phyloP scores from a whole-genome alignment of 2,329 filamentous ascomycete species.

The Bipolaris zeicola region DNA sequence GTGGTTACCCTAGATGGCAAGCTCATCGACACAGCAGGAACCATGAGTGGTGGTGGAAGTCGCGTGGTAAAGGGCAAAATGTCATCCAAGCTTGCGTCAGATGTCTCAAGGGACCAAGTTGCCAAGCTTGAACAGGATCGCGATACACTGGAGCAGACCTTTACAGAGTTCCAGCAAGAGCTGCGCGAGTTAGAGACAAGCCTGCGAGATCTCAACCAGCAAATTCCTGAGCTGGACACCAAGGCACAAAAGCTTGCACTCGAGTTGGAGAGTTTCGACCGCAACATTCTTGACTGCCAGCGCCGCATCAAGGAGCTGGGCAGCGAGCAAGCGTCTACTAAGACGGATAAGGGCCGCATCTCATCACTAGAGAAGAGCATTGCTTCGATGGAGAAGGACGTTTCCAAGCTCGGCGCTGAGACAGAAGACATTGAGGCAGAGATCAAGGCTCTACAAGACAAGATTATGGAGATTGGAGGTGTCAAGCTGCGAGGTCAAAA shows the following conservation, averaged over 20 bases:
- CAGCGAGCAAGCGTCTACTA: slow-evolving; percentile 79
- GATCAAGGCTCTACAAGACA: slow-evolving; percentile 90
- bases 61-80: slow-evolving; percentile 90
- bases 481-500: slow-evolving; percentile 90
- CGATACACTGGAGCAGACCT: slow-evolving; percentile 81
- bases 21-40: slow-evolving; percentile 96
- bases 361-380: slow-evolving; percentile 78
- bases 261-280: slow-evolving; percentile 84
- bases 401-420: slow-evolving; percentile 79
- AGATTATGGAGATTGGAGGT: slow-evolving; percentile 98
- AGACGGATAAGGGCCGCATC: slow-evolving; percentile 77
- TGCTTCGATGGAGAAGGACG: slow-evolving; percentile 73
- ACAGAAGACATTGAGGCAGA: slow-evolving; percentile 90
- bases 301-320: slow-evolving; percentile 84
- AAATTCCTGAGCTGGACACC: slow-evolving; percentile 84
- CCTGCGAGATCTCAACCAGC: slow-evolving; percentile 72
- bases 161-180: slow-evolving; percentile 82
- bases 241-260: slow-evolving; percentile 88
- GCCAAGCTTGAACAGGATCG: slow-evolving; percentile 84
- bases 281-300: slow-evolving; percentile 82
- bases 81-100: slow-evolving; percentile 92
- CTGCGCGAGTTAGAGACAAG: slow-evolving; percentile 78
- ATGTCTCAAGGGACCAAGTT: slow-evolving; percentile 87
- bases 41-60: slow-evolving; percentile 96
- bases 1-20: slow-evolving; percentile 95